Evolutionary conservation across 2,329 filamentous ascomycete species (phyloP), one percentile per base, ranked within the genome.

Genomic region (Purpureocillium lavendulum): DNA sequence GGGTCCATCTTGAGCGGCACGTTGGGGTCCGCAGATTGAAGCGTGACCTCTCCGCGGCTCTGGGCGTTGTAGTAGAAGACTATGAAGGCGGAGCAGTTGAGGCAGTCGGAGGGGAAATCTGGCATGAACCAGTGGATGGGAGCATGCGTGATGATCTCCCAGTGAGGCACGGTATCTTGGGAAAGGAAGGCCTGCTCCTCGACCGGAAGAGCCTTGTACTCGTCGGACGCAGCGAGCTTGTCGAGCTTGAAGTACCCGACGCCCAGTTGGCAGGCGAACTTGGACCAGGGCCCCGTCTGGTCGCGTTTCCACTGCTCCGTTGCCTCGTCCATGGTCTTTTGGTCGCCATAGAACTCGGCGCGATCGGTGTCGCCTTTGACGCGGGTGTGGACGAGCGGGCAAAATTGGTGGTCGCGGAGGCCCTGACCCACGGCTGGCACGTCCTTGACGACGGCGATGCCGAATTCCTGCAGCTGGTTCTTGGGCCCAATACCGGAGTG

Each of bases 31-130:
- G 69, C 53, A 0, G 74, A 78, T 35, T 69, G 64, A 4, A 82
- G 62, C 0, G 59, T 69, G 0, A 76, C 67, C 21, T 65, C 61
- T 13, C 77, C 77, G 30, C 58, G 57, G 16, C 62, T 66, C 51
- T 78, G 71, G 1, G 69, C 63, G 49, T 81, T 75, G 57, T 72
- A 71, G 15, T 70, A 45, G 45, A 75, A 73, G 1, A 69, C 61
- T 0, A 65, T 43, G 4, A 73, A 43, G 24, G 59, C 64, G 1
- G 61, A 54, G 48, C 71, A 71, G 57, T 62, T 63, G 13, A 66
- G 58, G 4, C 55, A 50, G 2, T 52, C 47, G 4, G 50, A 38
- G 0, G 61, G 51, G 29, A 68, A 60, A 1, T 56, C 50, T 0
- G 70, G 70, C 1, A 65, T 40, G 39, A 63, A 57, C 50, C 52